Evolutionary conservation across 1,284 basidiomycete genomes (phyloP).

Genomic region (Thecaphora frezii): DNA sequence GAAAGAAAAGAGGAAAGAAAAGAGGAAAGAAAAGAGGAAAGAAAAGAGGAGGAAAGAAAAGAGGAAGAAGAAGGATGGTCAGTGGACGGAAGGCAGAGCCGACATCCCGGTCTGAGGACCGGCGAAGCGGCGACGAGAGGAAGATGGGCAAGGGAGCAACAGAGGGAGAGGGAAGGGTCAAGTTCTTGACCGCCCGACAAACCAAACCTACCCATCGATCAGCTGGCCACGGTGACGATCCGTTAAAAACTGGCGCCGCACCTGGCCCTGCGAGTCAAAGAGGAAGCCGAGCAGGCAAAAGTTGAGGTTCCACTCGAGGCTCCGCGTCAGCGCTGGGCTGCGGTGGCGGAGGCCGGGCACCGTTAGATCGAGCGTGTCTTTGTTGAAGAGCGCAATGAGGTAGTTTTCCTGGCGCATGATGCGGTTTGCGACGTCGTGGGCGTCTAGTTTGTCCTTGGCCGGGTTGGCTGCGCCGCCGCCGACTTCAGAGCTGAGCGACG

Average conservation of each 20-base stretch:
- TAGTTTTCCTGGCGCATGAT: conserved; percentile 98
- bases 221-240: conserved; percentile 75
- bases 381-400: conserved; percentile 94
- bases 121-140: too few relatives aligned
- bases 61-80: too few relatives aligned
- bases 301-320: conserved; percentile 92
- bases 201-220: conserved; percentile 81
- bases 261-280: conserved; percentile 82
- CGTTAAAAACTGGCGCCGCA: conserved; percentile 85
- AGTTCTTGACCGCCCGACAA: too few relatives aligned
- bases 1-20: not conserved
- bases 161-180: too few relatives aligned
- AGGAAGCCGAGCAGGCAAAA: conserved; percentile 93
- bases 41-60: too few relatives aligned
- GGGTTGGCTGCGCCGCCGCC: conserved; percentile 60
- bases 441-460: conserved; percentile 65
- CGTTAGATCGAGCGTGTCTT: conserved; percentile 84
- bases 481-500: conserved; percentile 42
- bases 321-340: conserved; percentile 75
- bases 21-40: not conserved
- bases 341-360: conserved; percentile 63
- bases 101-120: too few relatives aligned
- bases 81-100: too few relatives aligned
- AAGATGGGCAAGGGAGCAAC: too few relatives aligned
- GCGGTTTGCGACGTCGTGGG: conserved; percentile 92